Evolutionary conservation across 2,329 filamentous ascomycete genomes (phyloP), one percentile per base, ranked within the genome.

Genomic region (Alternaria infectoria): DNA sequence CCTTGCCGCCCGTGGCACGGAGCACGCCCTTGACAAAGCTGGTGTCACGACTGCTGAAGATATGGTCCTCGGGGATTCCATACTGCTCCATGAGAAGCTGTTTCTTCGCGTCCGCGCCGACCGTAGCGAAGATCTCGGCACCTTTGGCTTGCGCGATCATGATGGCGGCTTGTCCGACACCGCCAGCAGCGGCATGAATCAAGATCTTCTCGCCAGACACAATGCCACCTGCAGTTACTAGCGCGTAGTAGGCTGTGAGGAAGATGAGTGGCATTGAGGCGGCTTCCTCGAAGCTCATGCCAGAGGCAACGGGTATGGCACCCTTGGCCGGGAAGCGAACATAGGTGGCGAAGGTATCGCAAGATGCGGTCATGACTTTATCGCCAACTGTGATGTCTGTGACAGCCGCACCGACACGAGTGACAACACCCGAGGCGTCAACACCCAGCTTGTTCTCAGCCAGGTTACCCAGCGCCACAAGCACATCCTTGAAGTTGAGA

Each of bases 151-250:
- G 68, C 59, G 46, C 69, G 57, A 57, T 67, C 68, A 57, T 61
- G n/a, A 77, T 68, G 4, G 66, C 68, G 11, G 71, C 68, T 54
- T 74, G 69, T 23, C 74, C 74, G 5, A 71, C 62, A 11, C 54
- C 69, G 5, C 75, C 72, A 54, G 74, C 52, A 7, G 74, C 76
- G 9, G 64, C 45, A 56, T 77, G 74, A 25, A 78, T 72, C 7
- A 78, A 57, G 11, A 77, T 55, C 4, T 61, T 74, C 54, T 81
- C 73, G 12, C 76, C 78, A 36, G 59, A 26, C 6, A 45, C 36
- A 5, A 61, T 46, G 15, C 45, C 9, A n/a, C 57, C 57, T 13
- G 43, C 50, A 4, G 57, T 59, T 1, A 59, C 57, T 10, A 59
- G 50, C 8, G 59, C 25, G 25, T 61, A 61, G 25, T 61, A 57